phyloP scores from a whole-genome alignment of 306 rosid species.

The Cucurbita pepo region DNA sequence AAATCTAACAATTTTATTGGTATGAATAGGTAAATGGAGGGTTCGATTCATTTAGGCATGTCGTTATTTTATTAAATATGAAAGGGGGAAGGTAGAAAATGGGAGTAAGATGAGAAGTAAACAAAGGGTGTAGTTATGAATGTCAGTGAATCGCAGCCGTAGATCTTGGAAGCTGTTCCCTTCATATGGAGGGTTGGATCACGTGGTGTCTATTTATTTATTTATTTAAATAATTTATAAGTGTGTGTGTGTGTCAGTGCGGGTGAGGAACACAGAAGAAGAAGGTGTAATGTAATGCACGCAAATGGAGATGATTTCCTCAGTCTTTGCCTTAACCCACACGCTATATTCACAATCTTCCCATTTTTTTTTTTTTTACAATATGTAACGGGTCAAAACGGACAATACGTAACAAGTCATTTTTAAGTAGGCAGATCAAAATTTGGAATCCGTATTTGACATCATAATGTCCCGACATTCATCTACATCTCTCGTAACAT shows the following conservation, averaged over 20 bases:
- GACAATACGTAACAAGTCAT: too few relatives aligned
- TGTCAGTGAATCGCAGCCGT: conserved; percentile 4
- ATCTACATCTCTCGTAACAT: too few relatives aligned
- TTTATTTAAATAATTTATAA: neutral
- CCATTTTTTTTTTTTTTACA: too few relatives aligned
- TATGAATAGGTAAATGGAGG: too few relatives aligned
- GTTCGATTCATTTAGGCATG: too few relatives aligned
- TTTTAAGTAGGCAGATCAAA: too few relatives aligned
- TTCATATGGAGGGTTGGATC: neutral
- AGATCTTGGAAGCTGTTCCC: neutral
- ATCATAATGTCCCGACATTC: too few relatives aligned
- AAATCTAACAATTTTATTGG: too few relatives aligned
- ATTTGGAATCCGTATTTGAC: too few relatives aligned
- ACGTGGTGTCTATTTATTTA: neutral
- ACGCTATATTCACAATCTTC: neutral
- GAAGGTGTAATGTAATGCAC: neutral
- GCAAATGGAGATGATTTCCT: neutral
- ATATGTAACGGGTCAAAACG: too few relatives aligned
- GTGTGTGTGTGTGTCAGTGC: neutral
- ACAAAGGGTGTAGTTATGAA: neutral
- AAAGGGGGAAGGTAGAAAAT: too few relatives aligned
- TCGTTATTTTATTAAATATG: too few relatives aligned
- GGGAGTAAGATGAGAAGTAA: neutral
- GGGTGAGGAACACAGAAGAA: neutral
- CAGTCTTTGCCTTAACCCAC: neutral